Base-by-base conservation (phyloP, 2,329 filamentous ascomycete genomes). In the Pezicula carpinea region DNA sequence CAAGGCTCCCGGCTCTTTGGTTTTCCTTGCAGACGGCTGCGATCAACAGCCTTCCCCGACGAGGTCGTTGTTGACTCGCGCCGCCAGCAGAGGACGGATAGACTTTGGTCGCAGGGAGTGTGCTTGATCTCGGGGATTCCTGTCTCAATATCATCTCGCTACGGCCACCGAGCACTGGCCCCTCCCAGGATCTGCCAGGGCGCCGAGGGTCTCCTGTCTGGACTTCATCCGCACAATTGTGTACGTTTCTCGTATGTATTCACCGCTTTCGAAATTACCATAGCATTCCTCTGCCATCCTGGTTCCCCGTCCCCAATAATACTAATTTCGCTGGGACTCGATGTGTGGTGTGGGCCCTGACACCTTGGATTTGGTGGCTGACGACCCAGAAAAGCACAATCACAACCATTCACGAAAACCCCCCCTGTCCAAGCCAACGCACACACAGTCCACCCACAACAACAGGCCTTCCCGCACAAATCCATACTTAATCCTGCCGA, bases 401-500 rank as follows among this genome's bases (percentile, higher is more conserved):
- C 5, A 6, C 23, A 8, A 26, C 22, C 38, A 40, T 7, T 15
- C 34, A 11, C 17, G 4, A 21, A 17, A 14, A 19, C 17, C 38
- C 46, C 48, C 49, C 41, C 42, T 43, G 39, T 23, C 21, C 42
- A 41, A 44, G 53, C 52, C 55, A 56, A 35, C 55, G 46, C 53
- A 55, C 49, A 44, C 36, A 42, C 48, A 48, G 31, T 32, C 43
- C 43, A 39, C 34, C 45, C 31, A 48, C 45, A 44, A 40, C 17
- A 47, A 35, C 32, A 44, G 52, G 50, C 46, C 49, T 52, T 49
- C 26, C 50, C 48, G 48, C 35, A 43, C 22, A 43, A 36, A 32
- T 19, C 21, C 32, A 13, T 47, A 21, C 48, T 52, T 53, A 57
- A 50, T 49, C 49, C 42, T 22, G 31, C 33, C 35, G 34, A 46